Evolutionary conservation across 108 stramenopile genomes (phyloP).

Genomic region (Parietichytrium sp.): DNA sequence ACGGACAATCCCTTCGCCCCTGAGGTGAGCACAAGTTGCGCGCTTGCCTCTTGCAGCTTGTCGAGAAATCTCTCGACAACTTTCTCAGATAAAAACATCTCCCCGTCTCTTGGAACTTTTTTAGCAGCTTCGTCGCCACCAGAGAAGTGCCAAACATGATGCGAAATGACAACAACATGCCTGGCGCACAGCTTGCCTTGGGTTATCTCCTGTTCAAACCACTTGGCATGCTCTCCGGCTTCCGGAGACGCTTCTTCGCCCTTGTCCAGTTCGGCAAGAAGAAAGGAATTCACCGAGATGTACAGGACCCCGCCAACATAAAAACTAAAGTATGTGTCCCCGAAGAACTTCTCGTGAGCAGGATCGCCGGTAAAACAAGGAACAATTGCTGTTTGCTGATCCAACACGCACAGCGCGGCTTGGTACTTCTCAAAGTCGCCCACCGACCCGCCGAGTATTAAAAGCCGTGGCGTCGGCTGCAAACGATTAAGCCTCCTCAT

Average conservation of each 20-base stretch:
- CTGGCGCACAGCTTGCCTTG: slow-evolving; percentile 14
- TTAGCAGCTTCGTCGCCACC: background rate
- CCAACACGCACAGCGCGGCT: background rate
- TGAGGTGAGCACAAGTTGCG: background rate
- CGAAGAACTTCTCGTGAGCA: background rate
- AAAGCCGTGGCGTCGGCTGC: background rate
- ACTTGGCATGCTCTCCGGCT: background rate
- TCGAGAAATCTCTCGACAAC: background rate
- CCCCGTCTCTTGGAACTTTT: background rate
- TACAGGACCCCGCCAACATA: background rate
- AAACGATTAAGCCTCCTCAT: background rate
- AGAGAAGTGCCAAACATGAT: background rate
- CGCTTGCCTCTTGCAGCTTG: background rate
- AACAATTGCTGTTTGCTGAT: background rate
- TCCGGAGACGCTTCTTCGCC: background rate
- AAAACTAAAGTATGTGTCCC: background rate
- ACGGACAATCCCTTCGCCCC: background rate
- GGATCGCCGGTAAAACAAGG: background rate
- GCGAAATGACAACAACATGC: background rate
- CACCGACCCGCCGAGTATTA: background rate
- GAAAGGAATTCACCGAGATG: background rate
- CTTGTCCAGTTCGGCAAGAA: background rate
- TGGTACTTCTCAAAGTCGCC: background rate
- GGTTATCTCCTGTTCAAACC: background rate
- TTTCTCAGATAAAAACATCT: background rate